Conservation (phyloP, 2,329 filamentous ascomycete species). For the Cryoendolithus antarcticus region DNA sequence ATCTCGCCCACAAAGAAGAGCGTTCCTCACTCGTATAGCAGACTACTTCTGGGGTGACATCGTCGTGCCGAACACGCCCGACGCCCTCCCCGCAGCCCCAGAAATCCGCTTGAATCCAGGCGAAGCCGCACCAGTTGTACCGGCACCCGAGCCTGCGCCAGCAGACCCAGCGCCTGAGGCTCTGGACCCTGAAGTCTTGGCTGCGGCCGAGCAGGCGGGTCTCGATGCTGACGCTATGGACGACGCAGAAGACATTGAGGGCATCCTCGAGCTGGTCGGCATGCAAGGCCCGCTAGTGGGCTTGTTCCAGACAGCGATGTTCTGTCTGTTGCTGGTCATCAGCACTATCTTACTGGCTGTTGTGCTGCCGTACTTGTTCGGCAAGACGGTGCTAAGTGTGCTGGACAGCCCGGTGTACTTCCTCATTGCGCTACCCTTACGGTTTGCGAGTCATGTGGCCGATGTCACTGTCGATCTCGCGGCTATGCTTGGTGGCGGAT, state of each 20-base stretch:
- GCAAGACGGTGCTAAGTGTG: conserved; percentile 69
- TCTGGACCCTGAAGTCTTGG: conserved; percentile 48
- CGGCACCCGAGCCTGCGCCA: conserved; percentile 12
- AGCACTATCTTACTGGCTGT: conserved; percentile 76
- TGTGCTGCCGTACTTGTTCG: conserved; percentile 84
- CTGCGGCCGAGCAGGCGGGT: conserved; percentile 53
- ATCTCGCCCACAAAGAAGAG: too few species aligned
- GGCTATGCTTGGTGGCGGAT: conserved; percentile 43
- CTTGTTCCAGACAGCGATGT: conserved; percentile 87
- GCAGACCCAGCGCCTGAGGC: conserved; percentile 8
- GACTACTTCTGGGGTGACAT: conserved; percentile 40
- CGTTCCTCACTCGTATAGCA: conserved; percentile 13
- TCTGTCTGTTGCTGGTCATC: conserved; percentile 81
- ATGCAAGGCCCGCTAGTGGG: conserved; percentile 88
- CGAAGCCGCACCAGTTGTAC: conserved; percentile 48
- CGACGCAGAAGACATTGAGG: conserved; percentile 85
- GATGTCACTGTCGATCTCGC: conserved; percentile 67
- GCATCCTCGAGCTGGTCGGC: conserved; percentile 87
- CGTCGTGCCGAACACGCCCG: conserved; percentile 10
- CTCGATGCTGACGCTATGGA: conserved; percentile 65
- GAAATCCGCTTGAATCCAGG: conserved; percentile 51
- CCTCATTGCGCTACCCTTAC: conserved; percentile 55
- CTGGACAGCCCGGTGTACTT: conserved; percentile 64
- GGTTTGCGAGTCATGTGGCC: conserved; percentile 58
- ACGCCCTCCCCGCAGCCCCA: conserved; percentile 33